Evolutionary conservation across 495 filamentous ascomycete genomes (phyloP).

Genomic region (Aspergillus taichungensis): DNA sequence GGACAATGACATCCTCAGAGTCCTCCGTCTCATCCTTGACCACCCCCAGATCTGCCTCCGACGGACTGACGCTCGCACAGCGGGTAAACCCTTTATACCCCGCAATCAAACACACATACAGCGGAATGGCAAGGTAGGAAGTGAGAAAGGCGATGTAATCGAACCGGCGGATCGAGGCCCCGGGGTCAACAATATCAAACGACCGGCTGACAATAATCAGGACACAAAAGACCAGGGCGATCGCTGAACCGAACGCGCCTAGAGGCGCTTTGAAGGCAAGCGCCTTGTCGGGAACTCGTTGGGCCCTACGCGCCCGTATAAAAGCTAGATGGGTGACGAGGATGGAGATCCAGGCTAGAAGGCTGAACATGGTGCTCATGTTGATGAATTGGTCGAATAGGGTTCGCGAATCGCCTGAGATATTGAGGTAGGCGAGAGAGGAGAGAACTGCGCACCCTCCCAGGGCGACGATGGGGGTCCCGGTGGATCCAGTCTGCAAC

Average conservation of each 20-base stretch:
- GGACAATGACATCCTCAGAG: too few species aligned
- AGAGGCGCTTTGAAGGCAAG: constrained; percentile 68
- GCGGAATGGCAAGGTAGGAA: constrained; percentile 65
- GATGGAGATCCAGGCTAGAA: constrained; percentile 63
- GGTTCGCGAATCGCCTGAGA: constrained; percentile 46
- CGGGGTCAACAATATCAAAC: constrained; percentile 52
- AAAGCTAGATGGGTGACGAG: constrained; percentile 73
- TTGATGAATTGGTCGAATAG: constrained; percentile 78
- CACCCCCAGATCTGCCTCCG: constrained; percentile 45
- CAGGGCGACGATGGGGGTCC: constrained; percentile 66
- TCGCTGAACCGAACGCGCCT: constrained; percentile 55
- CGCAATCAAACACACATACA: constrained; percentile 61
- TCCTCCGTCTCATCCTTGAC: neutral
- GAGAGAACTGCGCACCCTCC: constrained; percentile 47
- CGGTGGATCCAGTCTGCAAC: constrained; percentile 53
- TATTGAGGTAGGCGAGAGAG: constrained; percentile 67
- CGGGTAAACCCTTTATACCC: constrained; percentile 55
- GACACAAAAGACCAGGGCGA: constrained; percentile 53
- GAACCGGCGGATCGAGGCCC: constrained; percentile 32
- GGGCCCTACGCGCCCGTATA: constrained; percentile 57
- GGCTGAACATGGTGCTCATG: constrained; percentile 65
- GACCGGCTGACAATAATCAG: constrained; percentile 68
- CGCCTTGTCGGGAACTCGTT: constrained; percentile 50
- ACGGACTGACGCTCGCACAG: constrained; percentile 41
- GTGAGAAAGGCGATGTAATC: constrained; percentile 63